phyloP scores from a whole-genome alignment of 805 yeast genomes.

The Ogataea nitratoaversa region DNA sequence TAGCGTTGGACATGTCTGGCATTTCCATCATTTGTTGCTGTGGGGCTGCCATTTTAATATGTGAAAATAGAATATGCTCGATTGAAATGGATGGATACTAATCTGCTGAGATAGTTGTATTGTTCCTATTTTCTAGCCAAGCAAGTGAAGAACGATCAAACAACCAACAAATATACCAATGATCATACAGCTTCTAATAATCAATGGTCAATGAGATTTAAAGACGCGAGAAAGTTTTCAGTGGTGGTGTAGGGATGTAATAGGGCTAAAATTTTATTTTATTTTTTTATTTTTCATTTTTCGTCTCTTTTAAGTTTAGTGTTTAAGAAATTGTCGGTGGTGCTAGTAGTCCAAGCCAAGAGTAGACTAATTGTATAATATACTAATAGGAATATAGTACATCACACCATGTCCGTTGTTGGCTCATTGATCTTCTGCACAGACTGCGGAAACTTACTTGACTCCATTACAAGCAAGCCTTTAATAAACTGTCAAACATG shows the following conservation, averaged over 20 bases:
- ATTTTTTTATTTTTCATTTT: background rate
- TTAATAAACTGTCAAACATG: conserved; percentile 56
- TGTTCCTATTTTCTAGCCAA: no score
- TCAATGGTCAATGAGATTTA: background rate
- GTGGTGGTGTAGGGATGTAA: conserved; percentile 1
- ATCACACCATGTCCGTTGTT: conserved; percentile 73
- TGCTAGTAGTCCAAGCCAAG: no score
- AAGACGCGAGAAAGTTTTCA: background rate
- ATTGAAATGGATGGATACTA: no score
- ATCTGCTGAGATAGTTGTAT: no score
- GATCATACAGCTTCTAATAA: no score
- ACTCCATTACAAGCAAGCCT: conserved; percentile 50
- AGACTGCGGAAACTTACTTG: conserved; percentile 87
- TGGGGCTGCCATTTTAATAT: conserved; percentile 19
- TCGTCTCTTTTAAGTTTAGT: background rate
- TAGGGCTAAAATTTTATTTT: background rate
- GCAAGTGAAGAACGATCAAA: no score
- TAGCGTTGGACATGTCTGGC: conserved; percentile 97
- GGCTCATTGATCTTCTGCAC: conserved; percentile 93
- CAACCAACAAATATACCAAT: no score
- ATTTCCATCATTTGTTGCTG: conserved; percentile 38
- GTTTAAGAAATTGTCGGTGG: background rate
- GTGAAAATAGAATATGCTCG: no score
- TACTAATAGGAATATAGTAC: no score
- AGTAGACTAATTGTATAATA: no score